Evolutionary conservation across 148 eudicot genomes (phyloP), one percentile per base, ranked within the genome.

Genomic region (Persicaria maculosa): DNA sequence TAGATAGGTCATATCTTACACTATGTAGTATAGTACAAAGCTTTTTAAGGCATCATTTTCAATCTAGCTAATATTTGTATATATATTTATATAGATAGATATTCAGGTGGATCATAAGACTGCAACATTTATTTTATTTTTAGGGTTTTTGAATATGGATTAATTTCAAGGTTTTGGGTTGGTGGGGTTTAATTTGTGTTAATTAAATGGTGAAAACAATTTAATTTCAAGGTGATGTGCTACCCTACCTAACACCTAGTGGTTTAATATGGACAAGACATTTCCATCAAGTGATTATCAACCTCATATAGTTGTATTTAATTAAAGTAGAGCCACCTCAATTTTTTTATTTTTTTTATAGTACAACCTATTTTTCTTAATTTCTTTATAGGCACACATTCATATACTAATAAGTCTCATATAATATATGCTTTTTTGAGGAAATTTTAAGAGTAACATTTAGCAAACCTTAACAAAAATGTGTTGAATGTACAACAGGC

Each of bases 401-500:
- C 46, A 68, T 75, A 31, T 2, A 31, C 40, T 31, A 1, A 31
- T 31, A 31, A 31, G 40, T 31, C 40, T 31, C 40, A 31, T 31
- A 31, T 31, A 31, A 55, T 58, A 54, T 54, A 59, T 59, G 14
- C 43, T 22, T 9, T 4, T 31, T 31, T 31, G 40, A 31, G 40
- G 3, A 1, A 2, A 31, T 31, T 0, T 31, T 31, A 31, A 31
- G 40, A 31, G 40, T 31, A 31, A 31, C 40, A 31, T 31, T 31
- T 31, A 31, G 2, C 40, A 31, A 31, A 31, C 40, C 40, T 31
- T 31, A 31, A 31, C 40, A 31, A 31, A 31, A 31, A 31, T 31
- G 40, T 31, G 36, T 31, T 31, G 36, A 31, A 31, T 1, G 40
- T 31, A 25, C 74, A 77, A 71, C 80, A 94, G 98, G 92, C 86